Evolutionary conservation across 2,329 filamentous ascomycete genomes (phyloP).

Genomic region (Fusarium multiceps): DNA sequence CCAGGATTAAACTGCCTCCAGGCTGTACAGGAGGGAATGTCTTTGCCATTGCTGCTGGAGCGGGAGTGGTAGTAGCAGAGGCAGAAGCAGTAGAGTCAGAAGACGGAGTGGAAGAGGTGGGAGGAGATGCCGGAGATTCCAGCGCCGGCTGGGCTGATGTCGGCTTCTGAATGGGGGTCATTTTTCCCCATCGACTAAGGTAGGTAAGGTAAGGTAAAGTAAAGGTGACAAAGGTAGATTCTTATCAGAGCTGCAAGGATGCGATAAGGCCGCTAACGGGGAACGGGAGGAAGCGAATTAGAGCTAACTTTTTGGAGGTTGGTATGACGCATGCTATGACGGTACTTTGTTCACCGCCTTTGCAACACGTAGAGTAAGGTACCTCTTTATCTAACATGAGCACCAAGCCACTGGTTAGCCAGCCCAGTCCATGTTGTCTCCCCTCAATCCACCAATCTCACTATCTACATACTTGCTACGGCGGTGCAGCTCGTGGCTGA

Average conservation of each 20-base stretch:
- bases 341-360: conserved; percentile 18
- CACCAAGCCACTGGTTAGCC: conserved; percentile 10
- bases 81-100: conserved; percentile 14
- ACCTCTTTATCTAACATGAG: conserved; percentile 31
- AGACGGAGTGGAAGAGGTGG: conserved; percentile 24
- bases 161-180: conserved; percentile 41
- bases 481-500: conserved; percentile 50
- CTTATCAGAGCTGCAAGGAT: conserved; percentile 36
- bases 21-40: conserved; percentile 85
- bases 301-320: conserved; percentile 21
- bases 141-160: conserved; percentile 40
- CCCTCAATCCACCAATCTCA: conserved; percentile 33
- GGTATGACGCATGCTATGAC: conserved; percentile 21
- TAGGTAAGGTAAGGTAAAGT: conserved; percentile 10
- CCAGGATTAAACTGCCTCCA: conserved; percentile 91
- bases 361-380: not conserved
- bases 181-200: conserved; percentile 35
- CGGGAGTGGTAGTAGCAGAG: conserved; percentile 17
- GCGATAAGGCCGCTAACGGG: conserved; percentile 33
- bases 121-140: conserved; percentile 41
- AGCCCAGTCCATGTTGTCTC: conserved; percentile 19
- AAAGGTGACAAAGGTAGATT: conserved; percentile 33
- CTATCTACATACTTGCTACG: conserved; percentile 20
- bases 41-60: conserved; percentile 48
- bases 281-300: conserved; percentile 39